Evolutionary conservation across 1,284 basidiomycete species (phyloP).

Genomic region (Cerrena zonata): DNA sequence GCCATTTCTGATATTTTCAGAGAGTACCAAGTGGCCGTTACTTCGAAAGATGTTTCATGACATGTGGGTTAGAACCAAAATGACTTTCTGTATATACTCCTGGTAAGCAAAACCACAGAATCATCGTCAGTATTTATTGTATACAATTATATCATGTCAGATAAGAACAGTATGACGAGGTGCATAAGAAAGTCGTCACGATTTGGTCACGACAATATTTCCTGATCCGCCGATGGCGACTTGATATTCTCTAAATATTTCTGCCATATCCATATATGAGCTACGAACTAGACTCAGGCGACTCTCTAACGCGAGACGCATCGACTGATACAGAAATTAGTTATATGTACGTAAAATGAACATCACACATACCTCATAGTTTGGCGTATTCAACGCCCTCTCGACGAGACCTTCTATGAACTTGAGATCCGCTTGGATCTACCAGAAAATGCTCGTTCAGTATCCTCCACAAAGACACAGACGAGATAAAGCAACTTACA

Average conservation of each 20-base stretch:
- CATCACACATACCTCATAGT: neutral
- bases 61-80: too few species aligned
- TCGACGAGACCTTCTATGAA: neutral
- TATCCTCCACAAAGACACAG: neutral
- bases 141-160: too few species aligned
- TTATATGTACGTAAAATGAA: neutral
- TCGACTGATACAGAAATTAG: neutral
- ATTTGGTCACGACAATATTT: too few species aligned
- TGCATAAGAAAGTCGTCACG: too few species aligned
- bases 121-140: too few species aligned
- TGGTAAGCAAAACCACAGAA: too few species aligned
- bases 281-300: neutral
- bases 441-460: neutral
- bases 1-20: too few species aligned
- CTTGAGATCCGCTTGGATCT: neutral
- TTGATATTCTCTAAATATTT: neutral
- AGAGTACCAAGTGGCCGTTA: too few species aligned
- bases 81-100: too few species aligned
- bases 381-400: neutral
- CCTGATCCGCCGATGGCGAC: too few species aligned
- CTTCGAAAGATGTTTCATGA: too few species aligned
- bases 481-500: neutral
- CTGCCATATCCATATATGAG: neutral
- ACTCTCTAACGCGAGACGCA: neutral
- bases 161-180: too few species aligned